Percentiles rank a stretch among this genome's conserved stretches.
These are phyloP conservation scores for Coprinopsis cinerea DNA, from an alignment of 768 basidiomycete species.

Conservation along the genomic window DNA sequence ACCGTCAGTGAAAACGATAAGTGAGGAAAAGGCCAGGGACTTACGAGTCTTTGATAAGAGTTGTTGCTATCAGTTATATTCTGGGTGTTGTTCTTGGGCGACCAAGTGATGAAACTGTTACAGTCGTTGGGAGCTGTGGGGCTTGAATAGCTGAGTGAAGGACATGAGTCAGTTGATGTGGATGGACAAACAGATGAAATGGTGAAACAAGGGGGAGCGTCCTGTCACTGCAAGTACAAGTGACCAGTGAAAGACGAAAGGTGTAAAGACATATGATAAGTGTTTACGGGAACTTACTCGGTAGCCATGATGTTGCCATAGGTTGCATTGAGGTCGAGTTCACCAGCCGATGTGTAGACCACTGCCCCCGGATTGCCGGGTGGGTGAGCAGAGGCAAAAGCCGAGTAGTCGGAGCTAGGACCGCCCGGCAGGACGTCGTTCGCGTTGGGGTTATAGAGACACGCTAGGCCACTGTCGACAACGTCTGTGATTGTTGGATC, in stretches of 20 bases:
- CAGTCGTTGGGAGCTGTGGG: not conserved
- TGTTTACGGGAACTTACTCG: not conserved
- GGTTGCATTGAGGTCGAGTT: not conserved
- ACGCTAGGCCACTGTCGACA: not conserved
- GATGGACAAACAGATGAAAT: not conserved
- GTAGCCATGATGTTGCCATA: not conserved
- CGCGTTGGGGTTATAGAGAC: not conserved
- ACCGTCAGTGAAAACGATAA: not conserved
- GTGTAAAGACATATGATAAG: not conserved
- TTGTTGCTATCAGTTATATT: not conserved
- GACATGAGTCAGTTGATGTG: not conserved
- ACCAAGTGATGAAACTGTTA: not conserved
- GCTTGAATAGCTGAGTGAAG: not conserved
- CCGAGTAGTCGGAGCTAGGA: not conserved
- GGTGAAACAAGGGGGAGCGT: not conserved
- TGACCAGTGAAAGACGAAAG: no score
- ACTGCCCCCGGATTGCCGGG: not conserved
- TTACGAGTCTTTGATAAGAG: constrained; percentile 1
- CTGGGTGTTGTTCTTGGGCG: not conserved
- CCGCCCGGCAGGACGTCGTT: not conserved
- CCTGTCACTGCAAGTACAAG: no score
- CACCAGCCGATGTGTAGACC: not conserved
- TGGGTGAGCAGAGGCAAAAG: not conserved
- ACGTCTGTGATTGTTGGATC: not conserved
- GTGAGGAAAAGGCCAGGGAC: not conserved